Conservation (phyloP, 1,139 yeast species). For the Zygosaccharomyces pseudobailii region DNA sequence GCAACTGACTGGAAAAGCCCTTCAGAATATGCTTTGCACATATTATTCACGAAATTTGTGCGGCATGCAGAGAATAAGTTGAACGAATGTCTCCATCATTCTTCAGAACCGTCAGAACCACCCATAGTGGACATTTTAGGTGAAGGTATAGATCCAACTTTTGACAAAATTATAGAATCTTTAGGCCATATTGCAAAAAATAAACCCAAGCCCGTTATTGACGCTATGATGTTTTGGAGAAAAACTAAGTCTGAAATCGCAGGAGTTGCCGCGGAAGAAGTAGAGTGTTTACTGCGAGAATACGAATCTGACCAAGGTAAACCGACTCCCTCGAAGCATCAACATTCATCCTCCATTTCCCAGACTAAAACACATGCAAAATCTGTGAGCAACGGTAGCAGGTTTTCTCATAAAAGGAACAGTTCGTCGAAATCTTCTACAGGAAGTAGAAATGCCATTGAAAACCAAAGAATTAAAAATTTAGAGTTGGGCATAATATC, state of each 20-base stretch:
- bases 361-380: constrained; percentile 17
- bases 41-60: constrained; percentile 90
- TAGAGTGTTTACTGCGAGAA: constrained; percentile 34
- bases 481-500: constrained; percentile 46
- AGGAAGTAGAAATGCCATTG: constrained; percentile 14
- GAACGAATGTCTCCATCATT: constrained; percentile 64
- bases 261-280: constrained; percentile 63
- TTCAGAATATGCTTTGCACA: constrained; percentile 90
- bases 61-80: constrained; percentile 87
- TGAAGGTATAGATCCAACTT: constrained; percentile 79
- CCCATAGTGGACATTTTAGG: constrained; percentile 77
- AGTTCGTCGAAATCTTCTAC: constrained; percentile 36
- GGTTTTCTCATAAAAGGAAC: constrained; percentile 37
- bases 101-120: constrained; percentile 63
- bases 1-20: constrained; percentile 74
- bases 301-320: constrained; percentile 21
- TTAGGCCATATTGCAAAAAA: constrained; percentile 85
- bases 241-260: constrained; percentile 86
- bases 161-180: constrained; percentile 79
- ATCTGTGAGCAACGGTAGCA: constrained; percentile 31
- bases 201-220: constrained; percentile 93
- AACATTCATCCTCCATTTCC: constrained; percentile 8
- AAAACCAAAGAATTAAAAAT: constrained; percentile 26
- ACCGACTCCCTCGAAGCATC: constrained; percentile 6
- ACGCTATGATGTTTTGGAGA: constrained; percentile 98